A percentile compares a stretch with the other conserved stretches of the same genome.
phyloP scores from a whole-genome alignment of 345 rosid species.

The Camelina sativa region DNA sequence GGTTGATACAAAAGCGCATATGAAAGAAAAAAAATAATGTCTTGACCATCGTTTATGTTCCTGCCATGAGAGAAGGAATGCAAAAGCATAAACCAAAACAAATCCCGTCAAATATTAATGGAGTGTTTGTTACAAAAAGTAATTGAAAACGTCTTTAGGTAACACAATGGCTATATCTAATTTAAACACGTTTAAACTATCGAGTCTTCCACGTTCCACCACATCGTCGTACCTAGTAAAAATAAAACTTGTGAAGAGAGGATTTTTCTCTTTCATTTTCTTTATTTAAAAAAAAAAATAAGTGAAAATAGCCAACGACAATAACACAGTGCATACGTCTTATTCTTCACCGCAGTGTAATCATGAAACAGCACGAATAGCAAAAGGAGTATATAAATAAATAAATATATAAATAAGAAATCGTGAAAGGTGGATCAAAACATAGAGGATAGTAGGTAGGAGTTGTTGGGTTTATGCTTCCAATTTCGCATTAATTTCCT shows the following conservation, averaged over 20 bases:
- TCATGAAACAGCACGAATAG: slow-evolving; percentile 41
- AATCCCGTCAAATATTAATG: not conserved
- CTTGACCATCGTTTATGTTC: not conserved
- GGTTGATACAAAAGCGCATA: too few species aligned
- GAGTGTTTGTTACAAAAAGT: not conserved
- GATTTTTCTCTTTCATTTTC: not conserved
- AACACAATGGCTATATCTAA: not conserved
- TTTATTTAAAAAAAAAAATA: not conserved
- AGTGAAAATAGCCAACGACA: slow-evolving; percentile 27
- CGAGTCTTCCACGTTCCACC: not conserved
- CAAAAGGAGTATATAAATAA: slow-evolving; percentile 29
- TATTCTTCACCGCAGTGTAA: slow-evolving; percentile 36
- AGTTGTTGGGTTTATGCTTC: slow-evolving; percentile 48
- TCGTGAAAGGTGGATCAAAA: slow-evolving; percentile 27
- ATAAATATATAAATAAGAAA: not conserved
- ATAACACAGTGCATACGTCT: slow-evolving; percentile 36
- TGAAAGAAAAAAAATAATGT: too few species aligned
- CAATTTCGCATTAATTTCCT: slow-evolving; percentile 45
- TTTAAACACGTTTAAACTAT: not conserved
- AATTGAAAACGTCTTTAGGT: slow-evolving; percentile 9
- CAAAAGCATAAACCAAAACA: not conserved
- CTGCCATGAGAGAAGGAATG: not conserved
- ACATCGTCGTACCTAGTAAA: not conserved
- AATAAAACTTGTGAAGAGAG: slow-evolving; percentile 6
- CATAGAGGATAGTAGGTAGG: slow-evolving; percentile 35